Evolutionary conservation across 202 grass and related monocot species (phyloP).

Genomic region (Schoenoplectus tabernaemontani): DNA sequence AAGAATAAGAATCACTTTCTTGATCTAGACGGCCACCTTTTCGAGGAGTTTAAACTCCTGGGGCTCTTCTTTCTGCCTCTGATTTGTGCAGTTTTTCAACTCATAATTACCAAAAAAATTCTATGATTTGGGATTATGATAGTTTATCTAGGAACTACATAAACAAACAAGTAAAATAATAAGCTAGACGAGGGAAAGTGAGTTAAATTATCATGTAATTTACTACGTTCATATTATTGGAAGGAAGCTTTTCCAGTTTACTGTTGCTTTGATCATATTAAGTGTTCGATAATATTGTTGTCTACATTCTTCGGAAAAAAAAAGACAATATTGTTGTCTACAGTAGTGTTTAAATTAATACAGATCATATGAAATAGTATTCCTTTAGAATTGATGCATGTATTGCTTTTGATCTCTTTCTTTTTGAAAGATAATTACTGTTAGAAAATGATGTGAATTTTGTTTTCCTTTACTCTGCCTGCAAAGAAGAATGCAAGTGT

Average conservation of each 20-base stretch:
- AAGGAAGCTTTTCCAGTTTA: not conserved
- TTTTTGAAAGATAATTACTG: not conserved
- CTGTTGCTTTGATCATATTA: not conserved
- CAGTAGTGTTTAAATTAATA: not conserved
- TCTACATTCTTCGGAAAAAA: too few relatives aligned
- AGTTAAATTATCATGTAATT: not conserved
- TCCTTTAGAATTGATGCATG: not conserved
- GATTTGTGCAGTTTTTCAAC: not conserved
- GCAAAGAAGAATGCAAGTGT: not conserved
- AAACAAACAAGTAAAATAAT: not conserved
- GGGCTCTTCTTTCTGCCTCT: not conserved
- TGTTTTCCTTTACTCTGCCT: not conserved
- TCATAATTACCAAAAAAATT: not conserved
- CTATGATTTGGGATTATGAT: not conserved
- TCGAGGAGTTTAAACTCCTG: not conserved
- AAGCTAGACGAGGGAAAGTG: not conserved
- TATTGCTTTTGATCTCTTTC: not conserved
- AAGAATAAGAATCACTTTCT: constrained; percentile 9
- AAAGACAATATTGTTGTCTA: not conserved
- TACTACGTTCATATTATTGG: not conserved
- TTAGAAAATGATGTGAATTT: constrained; percentile 4
- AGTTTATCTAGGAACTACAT: not conserved
- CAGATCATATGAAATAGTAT: not conserved
- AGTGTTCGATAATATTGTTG: too few relatives aligned
- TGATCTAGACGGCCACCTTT: not conserved